These are phyloP conservation scores for Atalantia buxifolia DNA, from an alignment of 345 rosid genomes.

Conservation along the genomic window DNA sequence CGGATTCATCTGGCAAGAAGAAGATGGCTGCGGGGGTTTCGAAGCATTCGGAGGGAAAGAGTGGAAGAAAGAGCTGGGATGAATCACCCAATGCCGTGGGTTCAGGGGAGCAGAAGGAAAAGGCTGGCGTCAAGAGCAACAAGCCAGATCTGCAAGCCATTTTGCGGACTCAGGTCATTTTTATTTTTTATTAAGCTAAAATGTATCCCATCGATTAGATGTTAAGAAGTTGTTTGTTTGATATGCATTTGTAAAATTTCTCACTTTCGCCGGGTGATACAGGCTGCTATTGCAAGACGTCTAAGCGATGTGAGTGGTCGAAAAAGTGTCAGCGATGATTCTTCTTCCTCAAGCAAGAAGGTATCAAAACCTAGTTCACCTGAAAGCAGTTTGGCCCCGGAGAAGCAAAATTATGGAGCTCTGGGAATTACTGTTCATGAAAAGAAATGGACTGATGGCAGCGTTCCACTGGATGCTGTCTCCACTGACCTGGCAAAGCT, in stretches of 20 bases:
- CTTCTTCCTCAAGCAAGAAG: constrained; percentile 41
- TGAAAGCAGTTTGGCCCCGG: constrained; percentile 29
- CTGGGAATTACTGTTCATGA: constrained; percentile 70
- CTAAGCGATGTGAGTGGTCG: constrained; percentile 67
- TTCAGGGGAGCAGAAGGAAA: constrained; percentile 48
- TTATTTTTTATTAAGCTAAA: too few relatives aligned
- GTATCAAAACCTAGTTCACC: constrained; percentile 49
- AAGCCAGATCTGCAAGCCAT: constrained; percentile 64
- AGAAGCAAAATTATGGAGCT: constrained; percentile 33
- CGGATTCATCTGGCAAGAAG: constrained; percentile 77
- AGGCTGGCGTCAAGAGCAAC: constrained; percentile 40
- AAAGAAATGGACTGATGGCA: constrained; percentile 93
- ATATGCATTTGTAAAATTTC: not conserved
- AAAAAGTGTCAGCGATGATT: constrained; percentile 38
- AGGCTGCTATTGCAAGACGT: constrained; percentile 93
- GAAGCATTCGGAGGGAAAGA: constrained; percentile 63
- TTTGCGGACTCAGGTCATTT: constrained; percentile 77
- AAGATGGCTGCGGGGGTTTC: constrained; percentile 72
- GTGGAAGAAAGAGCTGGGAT: constrained; percentile 67
- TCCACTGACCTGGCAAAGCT: constrained; percentile 61
- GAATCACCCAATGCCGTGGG: constrained; percentile 32
- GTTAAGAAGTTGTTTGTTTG: not conserved
- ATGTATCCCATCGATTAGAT: not conserved
- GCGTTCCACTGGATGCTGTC: constrained; percentile 53
- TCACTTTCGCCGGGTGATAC: constrained; percentile 4